Evolutionary conservation across 2,329 filamentous ascomycete genomes (phyloP).

Genomic region (Trichoderma sp.): DNA sequence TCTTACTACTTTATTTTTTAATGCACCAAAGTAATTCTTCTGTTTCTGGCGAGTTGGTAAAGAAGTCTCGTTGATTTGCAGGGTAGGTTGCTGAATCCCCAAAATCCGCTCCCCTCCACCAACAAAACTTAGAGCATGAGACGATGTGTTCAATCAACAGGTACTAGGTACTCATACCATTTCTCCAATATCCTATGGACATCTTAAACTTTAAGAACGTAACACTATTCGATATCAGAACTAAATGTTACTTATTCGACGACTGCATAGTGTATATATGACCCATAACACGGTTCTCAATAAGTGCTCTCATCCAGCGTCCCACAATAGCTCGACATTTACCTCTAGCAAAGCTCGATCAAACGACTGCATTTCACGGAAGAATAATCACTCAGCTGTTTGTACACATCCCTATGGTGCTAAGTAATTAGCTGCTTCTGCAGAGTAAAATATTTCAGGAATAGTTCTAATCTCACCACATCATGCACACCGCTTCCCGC

Average conservation of each 20-base stretch:
- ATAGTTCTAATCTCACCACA: neutral
- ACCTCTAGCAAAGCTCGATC: neutral
- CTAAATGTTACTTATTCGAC: too few relatives aligned
- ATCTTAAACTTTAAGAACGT: too few relatives aligned
- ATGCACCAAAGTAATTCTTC: neutral
- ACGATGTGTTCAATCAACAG: neutral
- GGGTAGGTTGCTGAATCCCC: neutral
- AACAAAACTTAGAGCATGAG: neutral
- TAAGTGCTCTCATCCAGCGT: neutral
- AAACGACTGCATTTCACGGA: neutral
- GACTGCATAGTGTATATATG: neutral
- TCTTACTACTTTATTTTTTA: neutral
- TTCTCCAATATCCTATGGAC: neutral
- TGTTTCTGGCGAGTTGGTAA: neutral
- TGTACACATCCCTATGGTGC: neutral
- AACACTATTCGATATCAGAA: too few relatives aligned
- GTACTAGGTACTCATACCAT: neutral
- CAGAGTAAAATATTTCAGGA: neutral
- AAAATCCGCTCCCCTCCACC: neutral
- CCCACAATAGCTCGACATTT: neutral
- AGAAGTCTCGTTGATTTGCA: neutral
- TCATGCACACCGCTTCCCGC: neutral
- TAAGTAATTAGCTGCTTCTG: neutral
- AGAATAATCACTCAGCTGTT: neutral
- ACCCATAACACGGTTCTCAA: neutral